Base-by-base conservation (phyloP, 352 stramenopile genomes). In the Globisporangium iwayamae region DNA sequence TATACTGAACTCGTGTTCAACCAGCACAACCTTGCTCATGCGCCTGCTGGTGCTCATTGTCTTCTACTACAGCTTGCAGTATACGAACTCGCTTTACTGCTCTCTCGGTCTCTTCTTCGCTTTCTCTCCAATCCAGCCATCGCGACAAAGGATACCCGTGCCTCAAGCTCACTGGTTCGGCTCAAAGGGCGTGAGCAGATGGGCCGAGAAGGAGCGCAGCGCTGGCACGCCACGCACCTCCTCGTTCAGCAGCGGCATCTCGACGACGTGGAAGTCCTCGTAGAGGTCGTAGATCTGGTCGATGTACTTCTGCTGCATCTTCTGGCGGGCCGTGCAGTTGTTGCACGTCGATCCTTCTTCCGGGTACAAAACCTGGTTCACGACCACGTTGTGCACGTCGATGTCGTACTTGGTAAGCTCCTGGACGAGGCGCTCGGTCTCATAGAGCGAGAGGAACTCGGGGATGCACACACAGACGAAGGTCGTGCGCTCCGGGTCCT, bases 261-360 rank as follows among this genome's bases (percentile, higher is more conserved):
- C 87, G 4, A 98, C 87, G n/a, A 99, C 96, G 79, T 99, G 96
- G 73, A 99, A 99, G 70, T 99, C 97, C 70, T 93, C 86, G 79
- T 99, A 99, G 41, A 99, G 78, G 80, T 99, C 97, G 78, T 99
- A 99, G 75, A 99, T 99, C 82, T 99, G 97, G 66, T 98, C 96
- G 69, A 99, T 98, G 83, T 99, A 99, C 80, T 99, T 99, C 79
- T 99, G 96, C 85, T 99, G 98, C 97, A 99, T 99, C 76, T 96
- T 94, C 69, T 99, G 98, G 70, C 98, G 90, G 18, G 97, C 94
- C 57, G 91, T 85, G 73, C 96, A 98, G 88, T 98, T 99, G 70
- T 87, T 90, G 78, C 87, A 95, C 32, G 70, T 79, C 53, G 83
- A 89, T 48, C 69, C 74, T 47, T 83, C 73, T 52, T 90, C 83